These are phyloP conservation scores for Warburgia ugandensis DNA, from an alignment of 164 flowering plant species.

Conservation along the genomic window DNA sequence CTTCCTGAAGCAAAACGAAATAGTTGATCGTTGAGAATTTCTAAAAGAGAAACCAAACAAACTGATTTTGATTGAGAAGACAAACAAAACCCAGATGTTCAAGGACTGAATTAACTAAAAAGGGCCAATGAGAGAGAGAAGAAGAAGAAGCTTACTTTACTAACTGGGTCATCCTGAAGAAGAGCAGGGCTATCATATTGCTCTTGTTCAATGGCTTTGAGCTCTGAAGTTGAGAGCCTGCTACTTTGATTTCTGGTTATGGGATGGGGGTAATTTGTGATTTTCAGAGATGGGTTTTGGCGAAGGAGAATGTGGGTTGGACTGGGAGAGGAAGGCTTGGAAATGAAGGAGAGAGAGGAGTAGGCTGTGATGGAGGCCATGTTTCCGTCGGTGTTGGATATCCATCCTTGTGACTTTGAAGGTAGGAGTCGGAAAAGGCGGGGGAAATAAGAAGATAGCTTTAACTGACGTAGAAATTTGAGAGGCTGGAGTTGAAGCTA, in stretches of 20 bases:
- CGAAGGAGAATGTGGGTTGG: not conserved
- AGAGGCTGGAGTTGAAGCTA: too few relatives aligned
- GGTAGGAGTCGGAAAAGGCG: not conserved
- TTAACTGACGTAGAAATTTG: too few relatives aligned
- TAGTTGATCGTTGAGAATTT: not conserved
- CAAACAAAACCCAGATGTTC: not conserved
- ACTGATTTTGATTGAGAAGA: not conserved
- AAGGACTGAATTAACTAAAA: not conserved
- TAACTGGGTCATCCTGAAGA: conserved; percentile 14
- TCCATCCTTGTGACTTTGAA: too few relatives aligned
- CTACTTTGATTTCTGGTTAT: conserved; percentile 1
- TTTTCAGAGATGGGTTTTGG: conserved; percentile 1
- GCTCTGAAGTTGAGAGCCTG: conserved; percentile 12
- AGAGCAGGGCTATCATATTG: conserved; percentile 12
- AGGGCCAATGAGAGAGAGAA: not conserved
- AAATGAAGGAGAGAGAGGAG: conserved; percentile 3
- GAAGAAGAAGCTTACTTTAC: conserved; percentile 1
- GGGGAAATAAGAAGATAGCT: too few relatives aligned
- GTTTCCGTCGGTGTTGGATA: not conserved
- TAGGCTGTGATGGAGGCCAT: not conserved
- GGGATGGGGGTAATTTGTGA: not conserved
- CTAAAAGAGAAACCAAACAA: not conserved
- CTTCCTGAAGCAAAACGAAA: conserved; percentile 34
- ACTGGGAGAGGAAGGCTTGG: not conserved
- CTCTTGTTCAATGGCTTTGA: conserved; percentile 30